phyloP scores from a whole-genome alignment of 176 grass and related monocot genomes.

The Areca catechu region DNA sequence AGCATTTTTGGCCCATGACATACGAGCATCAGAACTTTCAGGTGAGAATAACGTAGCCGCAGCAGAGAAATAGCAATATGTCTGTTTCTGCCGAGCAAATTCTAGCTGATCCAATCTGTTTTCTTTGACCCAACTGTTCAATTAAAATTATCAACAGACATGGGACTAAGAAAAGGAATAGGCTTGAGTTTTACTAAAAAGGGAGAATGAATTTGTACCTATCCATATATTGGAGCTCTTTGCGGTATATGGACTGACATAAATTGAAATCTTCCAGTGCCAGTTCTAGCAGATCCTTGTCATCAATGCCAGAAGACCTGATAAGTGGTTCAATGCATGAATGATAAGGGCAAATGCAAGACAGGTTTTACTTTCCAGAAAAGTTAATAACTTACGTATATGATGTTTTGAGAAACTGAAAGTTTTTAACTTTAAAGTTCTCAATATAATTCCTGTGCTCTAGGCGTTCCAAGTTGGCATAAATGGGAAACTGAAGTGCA shows the following conservation, averaged over 20 bases:
- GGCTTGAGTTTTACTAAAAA: constrained; percentile 1
- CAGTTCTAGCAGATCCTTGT: constrained; percentile 36
- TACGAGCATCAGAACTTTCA: constrained; percentile 46
- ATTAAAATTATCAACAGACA: not conserved
- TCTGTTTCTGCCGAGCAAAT: constrained; percentile 58
- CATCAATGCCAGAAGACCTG: constrained; percentile 24
- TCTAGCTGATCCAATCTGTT: constrained; percentile 46
- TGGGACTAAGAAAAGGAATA: no score
- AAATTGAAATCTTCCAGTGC: constrained; percentile 34
- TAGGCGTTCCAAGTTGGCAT: constrained; percentile 51
- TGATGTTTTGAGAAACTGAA: constrained; percentile 35
- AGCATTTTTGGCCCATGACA: constrained; percentile 45
- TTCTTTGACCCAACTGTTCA: constrained; percentile 55
- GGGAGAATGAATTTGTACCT: constrained; percentile 24
- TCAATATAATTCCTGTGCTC: constrained; percentile 74
- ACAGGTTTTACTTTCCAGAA: not conserved
- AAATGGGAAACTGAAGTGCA: constrained; percentile 54
- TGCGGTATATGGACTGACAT: constrained; percentile 37
- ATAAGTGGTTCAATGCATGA: constrained; percentile 9
- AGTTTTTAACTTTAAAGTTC: constrained; percentile 24
- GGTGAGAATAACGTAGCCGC: constrained; percentile 50
- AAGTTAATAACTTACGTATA: constrained; percentile 34
- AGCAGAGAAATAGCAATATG: constrained; percentile 56
- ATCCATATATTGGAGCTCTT: constrained; percentile 56
- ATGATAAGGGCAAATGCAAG: not conserved